Conservation (phyloP, 2,329 filamentous ascomycete species). For the Colletotrichum sp. region DNA sequence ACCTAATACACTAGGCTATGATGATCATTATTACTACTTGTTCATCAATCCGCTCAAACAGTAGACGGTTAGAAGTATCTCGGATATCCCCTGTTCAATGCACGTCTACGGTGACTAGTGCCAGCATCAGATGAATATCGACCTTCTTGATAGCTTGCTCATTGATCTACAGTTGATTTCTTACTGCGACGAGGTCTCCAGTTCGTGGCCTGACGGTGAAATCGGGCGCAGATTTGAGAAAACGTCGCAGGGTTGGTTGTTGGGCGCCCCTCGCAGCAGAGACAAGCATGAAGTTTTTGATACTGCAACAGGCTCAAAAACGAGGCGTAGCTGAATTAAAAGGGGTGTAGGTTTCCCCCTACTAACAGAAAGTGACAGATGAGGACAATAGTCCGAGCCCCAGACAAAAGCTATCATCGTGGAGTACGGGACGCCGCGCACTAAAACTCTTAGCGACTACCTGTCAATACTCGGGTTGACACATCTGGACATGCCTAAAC, state of each 20-base stretch:
- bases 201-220: background rate
- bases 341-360: background rate
- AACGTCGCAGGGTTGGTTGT: background rate
- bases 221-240: background rate
- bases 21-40: too few species aligned
- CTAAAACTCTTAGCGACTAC: background rate
- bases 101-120: accelerated
- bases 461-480: background rate
- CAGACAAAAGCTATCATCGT: background rate
- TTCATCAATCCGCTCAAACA: background rate
- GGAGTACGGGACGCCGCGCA: background rate
- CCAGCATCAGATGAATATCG: accelerated
- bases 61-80: accelerated
- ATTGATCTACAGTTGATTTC: background rate
- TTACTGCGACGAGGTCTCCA: background rate
- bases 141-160: background rate
- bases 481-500: background rate
- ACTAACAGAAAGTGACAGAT: background rate
- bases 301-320: background rate
- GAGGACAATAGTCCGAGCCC: background rate
- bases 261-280: background rate
- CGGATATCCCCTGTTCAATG: background rate
- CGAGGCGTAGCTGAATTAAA: background rate
- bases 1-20: background rate
- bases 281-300: background rate